Percentiles rank a stretch among this genome's conserved stretches.
These are phyloP conservation scores for Phaseolus coccineus DNA, from an alignment of 331 rosid genomes.

Conservation along the genomic window DNA sequence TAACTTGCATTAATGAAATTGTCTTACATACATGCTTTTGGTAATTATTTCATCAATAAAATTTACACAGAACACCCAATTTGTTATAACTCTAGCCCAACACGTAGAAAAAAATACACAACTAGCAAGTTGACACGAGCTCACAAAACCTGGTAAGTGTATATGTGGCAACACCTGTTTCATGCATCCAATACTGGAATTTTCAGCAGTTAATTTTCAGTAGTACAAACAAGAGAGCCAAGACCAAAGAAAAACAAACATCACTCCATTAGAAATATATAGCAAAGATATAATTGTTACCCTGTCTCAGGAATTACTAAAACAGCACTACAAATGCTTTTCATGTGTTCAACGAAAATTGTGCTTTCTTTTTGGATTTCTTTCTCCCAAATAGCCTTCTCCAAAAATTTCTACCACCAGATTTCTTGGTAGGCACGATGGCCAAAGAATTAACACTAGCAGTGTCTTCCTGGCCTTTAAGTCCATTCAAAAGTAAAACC, in stretches of 20 bases:
- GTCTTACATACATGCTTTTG: not conserved
- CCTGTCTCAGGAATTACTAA: conserved; percentile 15
- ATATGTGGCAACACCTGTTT: not conserved
- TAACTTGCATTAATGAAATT: not conserved
- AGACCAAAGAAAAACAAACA: conserved; percentile 31
- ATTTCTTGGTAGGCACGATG: conserved; percentile 70
- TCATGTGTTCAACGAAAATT: conserved; percentile 52
- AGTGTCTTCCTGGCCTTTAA: conserved; percentile 48
- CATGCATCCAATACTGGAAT: conserved; percentile 35
- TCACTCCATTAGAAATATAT: not conserved
- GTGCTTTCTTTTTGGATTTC: conserved; percentile 60
- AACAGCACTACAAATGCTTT: conserved; percentile 35
- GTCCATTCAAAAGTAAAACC: conserved; percentile 53
- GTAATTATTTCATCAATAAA: not conserved
- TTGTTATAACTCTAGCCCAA: not conserved
- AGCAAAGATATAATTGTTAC: conserved; percentile 11
- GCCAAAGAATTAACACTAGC: conserved; percentile 60
- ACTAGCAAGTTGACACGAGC: not conserved
- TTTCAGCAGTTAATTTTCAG: conserved; percentile 32
- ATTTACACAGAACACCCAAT: not conserved
- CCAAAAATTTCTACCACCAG: conserved; percentile 63
- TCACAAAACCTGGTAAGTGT: not conserved
- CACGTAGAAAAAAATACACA: not conserved
- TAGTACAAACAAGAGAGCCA: conserved; percentile 37
- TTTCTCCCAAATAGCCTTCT: conserved; percentile 73